Evolutionary conservation across 352 stramenopile species (phyloP), one percentile per base, ranked within the genome.

Genomic region (Globisporangium viniferum): DNA sequence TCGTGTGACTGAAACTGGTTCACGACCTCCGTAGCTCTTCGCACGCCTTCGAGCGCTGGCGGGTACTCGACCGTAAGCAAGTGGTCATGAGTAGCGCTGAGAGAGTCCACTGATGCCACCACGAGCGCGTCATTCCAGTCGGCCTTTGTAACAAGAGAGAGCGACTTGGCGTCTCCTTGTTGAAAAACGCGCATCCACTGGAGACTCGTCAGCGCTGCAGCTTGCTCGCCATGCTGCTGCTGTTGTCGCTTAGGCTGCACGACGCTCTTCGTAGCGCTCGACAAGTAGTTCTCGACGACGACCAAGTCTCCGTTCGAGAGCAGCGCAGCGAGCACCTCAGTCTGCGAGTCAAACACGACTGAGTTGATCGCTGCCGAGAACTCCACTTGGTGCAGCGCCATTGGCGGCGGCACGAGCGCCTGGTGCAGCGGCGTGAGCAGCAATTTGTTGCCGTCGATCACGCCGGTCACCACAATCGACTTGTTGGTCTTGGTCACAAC

Each of bases 371-470:
- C 29, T 2, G 68, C 67, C 0, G 75, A 41, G 41, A 89, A 89
- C 12, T 72, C 55, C 14, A 78, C 31, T 63, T 78, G 72, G 41
- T 79, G 73, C 27, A 90, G 66, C 20, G 82, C 80, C 54, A 90
- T 86, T 46, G 81, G 86, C 3, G 84, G 86, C n/a, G 84, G 86
- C 5, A 94, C 79, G 46, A 93, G 58, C 9, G 84, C 80, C 49
- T 80, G 77, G 55, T 89, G 79, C 39, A 92, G 69, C 9, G 84
- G 86, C 5, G 86, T 94, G n/a, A 93, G 63, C 51, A 92, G 74
- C 48, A 94, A 36, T 15, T 75, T 80, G 18, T 51, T 59, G 22
- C 84, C 86, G 64, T 93, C 84, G 15, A 94, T 80, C 0, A 92
- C 79, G 6, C 72, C 84, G 0, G 75, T 72, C 22, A 88, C 75